A percentile compares a stretch with the other conserved stretches of the same genome.
Evolutionary conservation across 495 filamentous ascomycete species (phyloP).

Genomic region (Aspergillus nidulans): DNA sequence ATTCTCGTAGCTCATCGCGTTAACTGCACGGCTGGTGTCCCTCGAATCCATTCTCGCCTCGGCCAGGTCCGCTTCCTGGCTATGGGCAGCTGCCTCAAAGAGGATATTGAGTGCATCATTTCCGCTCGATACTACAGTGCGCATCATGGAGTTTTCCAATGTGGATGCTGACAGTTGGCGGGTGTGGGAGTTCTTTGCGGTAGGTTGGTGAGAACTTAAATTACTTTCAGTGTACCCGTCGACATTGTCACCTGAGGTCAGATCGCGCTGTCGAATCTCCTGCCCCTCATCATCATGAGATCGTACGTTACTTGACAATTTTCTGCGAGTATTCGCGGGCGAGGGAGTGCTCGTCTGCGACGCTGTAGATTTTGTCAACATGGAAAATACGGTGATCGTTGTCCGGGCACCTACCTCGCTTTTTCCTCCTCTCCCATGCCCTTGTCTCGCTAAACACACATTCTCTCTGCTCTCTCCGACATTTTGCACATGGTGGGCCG

Average conservation of each 20-base stretch:
- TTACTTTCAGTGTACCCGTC: neutral
- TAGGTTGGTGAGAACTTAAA: neutral
- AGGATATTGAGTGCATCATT: constrained; percentile 53
- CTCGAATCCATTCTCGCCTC: constrained; percentile 16
- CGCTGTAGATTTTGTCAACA: constrained; percentile 1
- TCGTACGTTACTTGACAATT: neutral
- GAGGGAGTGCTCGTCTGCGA: constrained; percentile 5
- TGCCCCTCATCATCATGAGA: constrained; percentile 2
- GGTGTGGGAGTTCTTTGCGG: neutral
- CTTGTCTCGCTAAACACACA: constrained; percentile 88
- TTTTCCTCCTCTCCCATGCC: constrained; percentile 41
- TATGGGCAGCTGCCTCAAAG: constrained; percentile 47
- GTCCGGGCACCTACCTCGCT: constrained; percentile 24
- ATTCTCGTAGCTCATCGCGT: constrained; percentile 16
- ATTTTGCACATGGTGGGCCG: constrained; percentile 89
- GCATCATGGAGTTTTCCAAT: constrained; percentile 44
- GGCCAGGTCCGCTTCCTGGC: constrained; percentile 21
- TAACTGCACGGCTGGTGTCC: constrained; percentile 9
- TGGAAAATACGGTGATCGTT: neutral
- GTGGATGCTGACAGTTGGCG: constrained; percentile 31
- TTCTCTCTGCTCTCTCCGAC: constrained; percentile 82
- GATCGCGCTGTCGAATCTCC: neutral
- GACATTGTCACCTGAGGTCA: neutral
- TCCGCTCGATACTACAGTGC: constrained; percentile 45
- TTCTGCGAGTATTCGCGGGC: constrained; percentile 5